Base-by-base conservation (phyloP, 768 basidiomycete species). In the Lactarius evosmus region DNA sequence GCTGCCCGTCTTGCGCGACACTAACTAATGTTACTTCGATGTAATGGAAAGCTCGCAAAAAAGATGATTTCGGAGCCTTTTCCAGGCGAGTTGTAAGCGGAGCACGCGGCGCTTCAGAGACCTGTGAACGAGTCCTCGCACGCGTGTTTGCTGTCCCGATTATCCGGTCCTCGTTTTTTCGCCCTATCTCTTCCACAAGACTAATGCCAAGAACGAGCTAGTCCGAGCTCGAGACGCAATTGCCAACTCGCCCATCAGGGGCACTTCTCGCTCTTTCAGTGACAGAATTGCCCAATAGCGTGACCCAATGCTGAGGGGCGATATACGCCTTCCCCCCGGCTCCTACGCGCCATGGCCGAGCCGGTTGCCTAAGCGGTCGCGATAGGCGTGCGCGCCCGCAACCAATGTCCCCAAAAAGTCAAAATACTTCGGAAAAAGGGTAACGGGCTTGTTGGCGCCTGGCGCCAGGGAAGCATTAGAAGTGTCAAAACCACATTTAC, bases 311-410 rank as follows among this genome's bases (percentile, higher is more conserved):
- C 6, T 22, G 33, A 46, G 33, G 34, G n/a, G 34, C 44, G n/a
- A 56, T 12, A 14, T 25, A 56, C 61, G 5, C 33, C 17, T 19
- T 22, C 33, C 30, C 34, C 53, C 27, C 51, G 32, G 8, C 25
- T 29, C 62, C 6, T 32, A 30, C 40, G 30, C 49, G 50, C 50
- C 51, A 25, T 40, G 51, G 29, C 38, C 51, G 22, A 49, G 56
- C 30, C 56, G 49, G 50, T 63, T 58, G 62, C 50, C 54, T 65
- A 65, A 61, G 59, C 53, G 57, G 58, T 65, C 36, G 59, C 32
- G 25, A 51, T 44, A 38, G 25, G 41, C 55, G 57, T 60, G 46
- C 12, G 40, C 41, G 51, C 40, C 25, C 53, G 7, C 22, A 25
- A 16, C 38, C 34, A n/a, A n/a, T 27, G 16, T n/a, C 59, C 64